These are phyloP conservation scores for Abrus pulchellus DNA, from an alignment of 306 rosid genomes.

Conservation along the genomic window DNA sequence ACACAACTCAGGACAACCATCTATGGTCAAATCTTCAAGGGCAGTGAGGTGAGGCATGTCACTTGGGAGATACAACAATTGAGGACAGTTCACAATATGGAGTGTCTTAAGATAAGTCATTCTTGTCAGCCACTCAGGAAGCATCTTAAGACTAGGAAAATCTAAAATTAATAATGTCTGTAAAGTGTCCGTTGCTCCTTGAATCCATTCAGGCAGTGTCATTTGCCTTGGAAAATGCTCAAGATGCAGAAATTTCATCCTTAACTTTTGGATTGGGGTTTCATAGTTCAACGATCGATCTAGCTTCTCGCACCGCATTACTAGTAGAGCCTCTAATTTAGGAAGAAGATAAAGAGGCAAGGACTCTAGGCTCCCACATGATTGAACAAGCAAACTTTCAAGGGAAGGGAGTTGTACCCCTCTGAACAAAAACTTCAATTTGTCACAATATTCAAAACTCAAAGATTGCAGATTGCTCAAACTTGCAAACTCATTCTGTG, in stretches of 20 bases:
- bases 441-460: not conserved
- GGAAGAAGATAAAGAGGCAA: not conserved
- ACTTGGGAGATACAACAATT: not conserved
- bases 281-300: not conserved
- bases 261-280: not conserved
- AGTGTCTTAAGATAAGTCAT: conserved; percentile 21
- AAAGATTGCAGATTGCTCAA: conserved; percentile 9
- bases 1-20: conserved; percentile 24
- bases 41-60: not conserved
- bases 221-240: not conserved
- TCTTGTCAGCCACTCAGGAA: not conserved
- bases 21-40: not conserved
- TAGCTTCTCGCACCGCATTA: not conserved
- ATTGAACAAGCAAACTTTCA: not conserved
- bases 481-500: not conserved
- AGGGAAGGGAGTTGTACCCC: not conserved
- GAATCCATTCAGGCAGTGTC: conserved; percentile 20
- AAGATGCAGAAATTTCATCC: not conserved
- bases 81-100: not conserved
- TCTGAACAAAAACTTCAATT: not conserved
- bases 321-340: not conserved
- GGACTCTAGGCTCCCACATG: not conserved
- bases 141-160: not conserved
- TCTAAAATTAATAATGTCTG: not conserved
- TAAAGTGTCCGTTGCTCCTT: not conserved